Percentiles rank a stretch among this genome's conserved stretches.
Conservation (phyloP, 805 yeast species). For the Starmera quercuum region DNA sequence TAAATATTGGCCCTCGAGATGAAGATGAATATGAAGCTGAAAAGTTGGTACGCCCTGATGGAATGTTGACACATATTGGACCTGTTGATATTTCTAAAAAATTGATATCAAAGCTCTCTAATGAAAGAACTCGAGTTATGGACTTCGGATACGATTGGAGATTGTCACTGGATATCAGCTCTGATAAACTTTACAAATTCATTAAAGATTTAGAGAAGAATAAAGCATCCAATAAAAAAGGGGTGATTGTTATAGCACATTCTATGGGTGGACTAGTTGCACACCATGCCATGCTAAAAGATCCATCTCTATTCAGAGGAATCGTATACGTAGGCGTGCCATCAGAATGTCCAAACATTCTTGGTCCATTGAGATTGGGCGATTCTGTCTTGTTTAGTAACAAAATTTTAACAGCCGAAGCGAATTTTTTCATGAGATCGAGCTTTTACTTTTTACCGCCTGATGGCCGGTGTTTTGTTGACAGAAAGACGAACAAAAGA, state of each 20-base stretch:
- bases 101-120: slow-evolving; percentile 47
- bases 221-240: slow-evolving; percentile 40
- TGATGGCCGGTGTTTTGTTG: slow-evolving; percentile 66
- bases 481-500: slow-evolving; percentile 47
- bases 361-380: slow-evolving; percentile 80
- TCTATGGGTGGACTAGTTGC: slow-evolving; percentile 93
- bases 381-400: slow-evolving; percentile 74
- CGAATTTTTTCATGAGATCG: slow-evolving; percentile 83
- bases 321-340: slow-evolving; percentile 81
- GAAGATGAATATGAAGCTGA: slow-evolving; percentile 59
- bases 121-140: slow-evolving; percentile 53
- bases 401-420: slow-evolving; percentile 69
- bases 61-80: slow-evolving; percentile 74
- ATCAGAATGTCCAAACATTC: slow-evolving; percentile 71
- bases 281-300: slow-evolving; percentile 65
- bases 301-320: slow-evolving; percentile 66
- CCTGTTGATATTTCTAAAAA: slow-evolving; percentile 74
- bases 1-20: slow-evolving; percentile 63
- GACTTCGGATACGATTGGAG: slow-evolving; percentile 96
- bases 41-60: slow-evolving; percentile 57
- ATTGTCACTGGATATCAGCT: slow-evolving; percentile 50
- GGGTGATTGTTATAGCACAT: slow-evolving; percentile 72
- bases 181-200: slow-evolving; percentile 43
- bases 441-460: slow-evolving; percentile 73
- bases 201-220: slow-evolving; percentile 36